Base-by-base conservation (phyloP, 176 grass and related monocot species). In the Zizania latifolia region DNA sequence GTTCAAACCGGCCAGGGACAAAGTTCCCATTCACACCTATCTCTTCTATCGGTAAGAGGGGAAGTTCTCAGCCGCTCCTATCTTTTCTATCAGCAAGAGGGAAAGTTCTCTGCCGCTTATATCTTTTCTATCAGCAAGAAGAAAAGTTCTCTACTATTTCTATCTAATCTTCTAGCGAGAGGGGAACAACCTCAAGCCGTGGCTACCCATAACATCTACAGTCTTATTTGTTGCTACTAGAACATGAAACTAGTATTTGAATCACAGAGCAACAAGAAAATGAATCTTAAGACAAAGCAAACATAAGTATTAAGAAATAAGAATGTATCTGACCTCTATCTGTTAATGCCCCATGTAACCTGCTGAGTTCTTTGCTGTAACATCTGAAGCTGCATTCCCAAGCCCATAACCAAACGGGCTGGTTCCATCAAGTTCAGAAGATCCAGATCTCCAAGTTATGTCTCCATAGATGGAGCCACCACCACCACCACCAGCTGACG, bases 401-500 rank as follows among this genome's bases (percentile, higher is more conserved):
- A 92, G 83, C 30, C 58, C 86, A 80, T 96, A 89, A 80, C 82
- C 92, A 85, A 96, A 96, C 80, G 86, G 87, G 45, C 60, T 74
- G 66, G 81, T 71, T 78, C 81, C 86, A 65, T 92, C 89, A 87
- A 89, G 78, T 57, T 96, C 93, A 46, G 86, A 82, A 78, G 89
- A 78, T 79, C 81, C 84, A 69, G 81, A 89, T 80, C 70, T 92
- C 89, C 86, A 89, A 24, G 81, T 96, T 54, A 70, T 36, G 41
- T 96, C 93, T 73, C 89, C 93, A 83, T 96, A 89, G 44, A 89
- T 89, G 45, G 86, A 86, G 65, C 70, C 81, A 54, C 89, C 85
- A 56, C 64, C 81, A 46, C 65, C 75, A 59, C 84, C 85, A 71
- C 62, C 85, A 55, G 57, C 80, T 72, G 76, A 82, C 22, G 82